Evolutionary conservation across 805 yeast species (phyloP).

Genomic region (Lachancea cidri): DNA sequence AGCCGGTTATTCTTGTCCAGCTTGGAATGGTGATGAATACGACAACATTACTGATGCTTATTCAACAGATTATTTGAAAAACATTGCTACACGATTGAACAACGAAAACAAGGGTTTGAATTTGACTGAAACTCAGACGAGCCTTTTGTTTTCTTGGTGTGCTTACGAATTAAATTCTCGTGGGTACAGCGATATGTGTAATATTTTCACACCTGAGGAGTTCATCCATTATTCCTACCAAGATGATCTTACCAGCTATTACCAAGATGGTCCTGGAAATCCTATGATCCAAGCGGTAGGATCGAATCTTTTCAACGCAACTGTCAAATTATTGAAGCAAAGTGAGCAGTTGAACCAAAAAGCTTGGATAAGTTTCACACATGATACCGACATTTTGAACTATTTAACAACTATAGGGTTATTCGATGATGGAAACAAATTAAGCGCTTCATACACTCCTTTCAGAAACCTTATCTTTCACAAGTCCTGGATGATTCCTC

Average conservation of each 20-base stretch:
- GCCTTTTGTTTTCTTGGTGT: conserved; percentile 53
- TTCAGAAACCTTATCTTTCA: conserved; percentile 44
- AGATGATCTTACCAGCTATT: conserved; percentile 54
- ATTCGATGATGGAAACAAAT: conserved; percentile 30
- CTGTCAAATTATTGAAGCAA: conserved; percentile 45
- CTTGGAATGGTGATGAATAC: conserved; percentile 28
- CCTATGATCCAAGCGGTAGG: conserved; percentile 55
- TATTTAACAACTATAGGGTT: conserved; percentile 63
- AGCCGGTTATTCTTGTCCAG: conserved; percentile 40
- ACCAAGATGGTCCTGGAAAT: conserved; percentile 60
- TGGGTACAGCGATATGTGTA: conserved; percentile 65
- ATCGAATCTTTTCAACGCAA: conserved; percentile 49
- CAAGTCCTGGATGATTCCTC: conserved; percentile 47
- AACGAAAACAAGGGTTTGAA: conserved; percentile 49
- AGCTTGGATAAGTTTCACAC: conserved; percentile 66
- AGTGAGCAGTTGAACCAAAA: conserved; percentile 46
- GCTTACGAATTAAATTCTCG: conserved; percentile 69
- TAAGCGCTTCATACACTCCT: conserved; percentile 42
- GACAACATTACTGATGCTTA: conserved; percentile 16
- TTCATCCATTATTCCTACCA: conserved; percentile 58
- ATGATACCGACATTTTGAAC: conserved; percentile 63
- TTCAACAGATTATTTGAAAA: conserved; percentile 38
- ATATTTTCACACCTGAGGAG: conserved; percentile 62
- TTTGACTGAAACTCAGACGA: conserved; percentile 49
- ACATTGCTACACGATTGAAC: conserved; percentile 55